Evolutionary conservation across 371 early-diverging fungal species (phyloP).

Genomic region (Fennellomyces sp.): DNA sequence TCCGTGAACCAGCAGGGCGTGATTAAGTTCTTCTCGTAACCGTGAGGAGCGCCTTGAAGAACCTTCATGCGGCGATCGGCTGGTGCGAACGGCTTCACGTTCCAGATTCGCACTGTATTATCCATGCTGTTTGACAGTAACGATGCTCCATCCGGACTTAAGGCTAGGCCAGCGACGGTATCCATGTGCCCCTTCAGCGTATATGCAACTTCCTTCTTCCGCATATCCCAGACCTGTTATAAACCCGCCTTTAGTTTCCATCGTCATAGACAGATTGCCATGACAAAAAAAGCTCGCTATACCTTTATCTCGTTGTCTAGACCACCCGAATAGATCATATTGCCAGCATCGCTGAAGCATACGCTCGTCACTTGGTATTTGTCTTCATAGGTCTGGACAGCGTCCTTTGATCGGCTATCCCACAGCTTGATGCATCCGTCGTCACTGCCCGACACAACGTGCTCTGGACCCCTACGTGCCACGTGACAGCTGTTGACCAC

Average conservation of each 20-base stretch:
- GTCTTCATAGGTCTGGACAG: conserved; percentile 72
- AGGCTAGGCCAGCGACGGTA: conserved; percentile 85
- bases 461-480: conserved; percentile 65
- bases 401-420: conserved; percentile 78
- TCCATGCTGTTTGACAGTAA: conserved; percentile 91
- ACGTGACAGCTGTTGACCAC: conserved; percentile 78
- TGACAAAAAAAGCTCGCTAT: no score
- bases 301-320: conserved; percentile 89
- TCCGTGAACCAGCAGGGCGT: conserved; percentile 90
- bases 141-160: conserved; percentile 83
- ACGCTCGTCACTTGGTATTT: conserved; percentile 83
- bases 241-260: no score
- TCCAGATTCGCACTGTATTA: conserved; percentile 95
- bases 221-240: conserved; percentile 87
- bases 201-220: conserved; percentile 70
- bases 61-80: conserved; percentile 65
- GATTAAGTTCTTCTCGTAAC: conserved; percentile 91
- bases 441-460: conserved; percentile 78
- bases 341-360: conserved; percentile 79
- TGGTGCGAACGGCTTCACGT: conserved; percentile 87
- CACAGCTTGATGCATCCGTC: conserved; percentile 77
- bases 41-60: conserved; percentile 92
- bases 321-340: conserved; percentile 83
- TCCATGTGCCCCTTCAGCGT: conserved; percentile 84
- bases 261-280: no score